Evolutionary conservation across 176 grass and related monocot genomes (phyloP), one percentile per base, ranked within the genome.

Genomic region (Zizania latifolia): DNA sequence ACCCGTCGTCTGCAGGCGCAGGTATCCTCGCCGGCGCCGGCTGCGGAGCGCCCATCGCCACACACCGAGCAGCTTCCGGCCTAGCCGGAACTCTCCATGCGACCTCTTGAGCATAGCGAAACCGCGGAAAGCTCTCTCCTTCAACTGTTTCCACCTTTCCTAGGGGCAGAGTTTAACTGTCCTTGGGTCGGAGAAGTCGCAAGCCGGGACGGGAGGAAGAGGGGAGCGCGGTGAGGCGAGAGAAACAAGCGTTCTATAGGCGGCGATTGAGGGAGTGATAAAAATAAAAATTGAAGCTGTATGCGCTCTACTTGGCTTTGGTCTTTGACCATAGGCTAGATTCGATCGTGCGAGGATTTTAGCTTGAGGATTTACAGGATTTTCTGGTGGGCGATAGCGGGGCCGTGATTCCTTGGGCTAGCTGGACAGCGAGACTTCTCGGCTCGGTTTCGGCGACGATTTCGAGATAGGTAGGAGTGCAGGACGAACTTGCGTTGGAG

Each of bases 71-170:
- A 99, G 75, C 69, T 77, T 94, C 62, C 95, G 92, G 15, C 95
- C 95, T 0, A 99, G 69, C 30, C 82, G 88, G 92, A 92, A 84
- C 12, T 92, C 95, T 55, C 89, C 75, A 3, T 79, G 76, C 7
- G 85, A 72, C 84, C 65, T 88, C 92, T 81, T 92, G 10, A 55
- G 29, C 53, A 81, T 59, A 2, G 56, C 50, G 28, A 44, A 43
- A 75, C 62, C 2, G 17, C 56, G 11, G 3, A 51, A 80, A 38
- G 23, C 17, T 43, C 10, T 8, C 44, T 48, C 29, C 37, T 66
- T 58, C 26, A 5, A 45, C 43, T 5, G 44, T 21, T 2, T 26
- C 2, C 51, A 6, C n/a, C 58, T 0, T 15, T n/a, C 28, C 44
- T 22, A 17, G 21, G 1, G 39, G 35, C 27, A 15, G 60, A 43